Percentiles rank a stretch among this genome's conserved stretches.
Evolutionary conservation across 106 monocot species (phyloP).

Genomic region (Narthecium ossifragum): DNA sequence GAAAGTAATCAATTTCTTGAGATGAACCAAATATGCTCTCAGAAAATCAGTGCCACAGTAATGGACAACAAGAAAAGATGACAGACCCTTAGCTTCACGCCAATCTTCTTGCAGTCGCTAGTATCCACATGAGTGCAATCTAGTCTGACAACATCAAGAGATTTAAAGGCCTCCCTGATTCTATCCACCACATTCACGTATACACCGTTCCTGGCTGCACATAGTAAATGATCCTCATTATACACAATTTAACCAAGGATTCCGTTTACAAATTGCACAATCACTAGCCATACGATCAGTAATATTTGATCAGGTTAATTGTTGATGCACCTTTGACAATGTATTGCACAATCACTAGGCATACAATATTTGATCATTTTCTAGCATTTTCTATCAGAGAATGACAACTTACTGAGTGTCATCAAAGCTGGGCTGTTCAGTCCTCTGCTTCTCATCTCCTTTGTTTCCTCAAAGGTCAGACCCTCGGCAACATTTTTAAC

Average conservation of each 20-base stretch:
- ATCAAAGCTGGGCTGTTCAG: slow-evolving; percentile 59
- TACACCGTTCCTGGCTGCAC: slow-evolving; percentile 85
- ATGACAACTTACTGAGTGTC: slow-evolving; percentile 60
- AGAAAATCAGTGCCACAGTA: too few species aligned
- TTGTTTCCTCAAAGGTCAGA: slow-evolving; percentile 71
- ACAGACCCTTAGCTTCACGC: slow-evolving; percentile 81
- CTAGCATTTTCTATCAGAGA: too few species aligned
- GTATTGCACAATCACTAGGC: too few species aligned
- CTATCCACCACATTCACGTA: slow-evolving; percentile 75
- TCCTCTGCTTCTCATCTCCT: slow-evolving; percentile 78
- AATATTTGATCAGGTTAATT: too few species aligned
- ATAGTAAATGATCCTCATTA: background rate
- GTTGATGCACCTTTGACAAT: too few species aligned
- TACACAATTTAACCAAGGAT: too few species aligned
- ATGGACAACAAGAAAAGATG: background rate
- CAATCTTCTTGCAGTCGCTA: slow-evolving; percentile 91
- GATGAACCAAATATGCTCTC: too few species aligned
- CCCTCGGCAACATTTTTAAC: slow-evolving; percentile 68
- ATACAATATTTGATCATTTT: too few species aligned
- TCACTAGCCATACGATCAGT: too few species aligned
- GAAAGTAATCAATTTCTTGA: too few species aligned
- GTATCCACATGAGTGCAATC: slow-evolving; percentile 56
- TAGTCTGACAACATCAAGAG: slow-evolving; percentile 65
- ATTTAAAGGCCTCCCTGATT: slow-evolving; percentile 61
- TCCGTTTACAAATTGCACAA: too few species aligned